Evolutionary conservation across 176 grass and related monocot genomes (phyloP).

Genomic region (Ampelocalamus luodianensis): DNA sequence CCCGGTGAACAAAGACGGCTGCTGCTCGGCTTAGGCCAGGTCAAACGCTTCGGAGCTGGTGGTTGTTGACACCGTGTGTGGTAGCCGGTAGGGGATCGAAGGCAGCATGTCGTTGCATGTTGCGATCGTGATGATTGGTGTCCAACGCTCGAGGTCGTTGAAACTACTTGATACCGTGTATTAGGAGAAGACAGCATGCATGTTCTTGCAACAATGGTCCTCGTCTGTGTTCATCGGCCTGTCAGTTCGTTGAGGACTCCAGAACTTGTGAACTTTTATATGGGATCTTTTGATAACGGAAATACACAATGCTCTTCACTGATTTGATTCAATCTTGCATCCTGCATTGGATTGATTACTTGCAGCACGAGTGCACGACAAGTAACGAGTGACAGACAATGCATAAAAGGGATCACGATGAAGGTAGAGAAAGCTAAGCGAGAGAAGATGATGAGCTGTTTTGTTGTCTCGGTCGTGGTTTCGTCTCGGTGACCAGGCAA

Average conservation of each 20-base stretch:
- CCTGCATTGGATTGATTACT: background rate
- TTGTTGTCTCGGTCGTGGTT: background rate
- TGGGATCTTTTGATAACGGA: background rate
- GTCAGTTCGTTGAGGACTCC: background rate
- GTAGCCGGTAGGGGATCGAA: background rate
- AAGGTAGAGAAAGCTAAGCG: background rate
- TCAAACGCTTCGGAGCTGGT: slow-evolving; percentile 12
- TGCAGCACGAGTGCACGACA: background rate
- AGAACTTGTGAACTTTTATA: background rate
- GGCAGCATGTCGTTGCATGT: background rate
- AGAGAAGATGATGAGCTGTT: background rate
- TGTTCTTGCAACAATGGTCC: background rate
- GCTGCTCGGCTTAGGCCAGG: slow-evolving; percentile 55
- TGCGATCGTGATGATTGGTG: background rate
- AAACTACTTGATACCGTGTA: background rate
- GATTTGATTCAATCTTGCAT: background rate
- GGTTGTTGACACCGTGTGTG: background rate
- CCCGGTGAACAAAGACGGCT: slow-evolving; percentile 49
- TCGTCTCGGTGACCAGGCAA: background rate
- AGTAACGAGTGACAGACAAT: background rate
- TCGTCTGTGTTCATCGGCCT: background rate
- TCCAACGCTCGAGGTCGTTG: slow-evolving; percentile 18
- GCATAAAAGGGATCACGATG: background rate
- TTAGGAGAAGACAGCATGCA: background rate
- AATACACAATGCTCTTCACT: background rate